Base-by-base conservation (phyloP, 306 rosid genomes). In the Benincasa hispida region DNA sequence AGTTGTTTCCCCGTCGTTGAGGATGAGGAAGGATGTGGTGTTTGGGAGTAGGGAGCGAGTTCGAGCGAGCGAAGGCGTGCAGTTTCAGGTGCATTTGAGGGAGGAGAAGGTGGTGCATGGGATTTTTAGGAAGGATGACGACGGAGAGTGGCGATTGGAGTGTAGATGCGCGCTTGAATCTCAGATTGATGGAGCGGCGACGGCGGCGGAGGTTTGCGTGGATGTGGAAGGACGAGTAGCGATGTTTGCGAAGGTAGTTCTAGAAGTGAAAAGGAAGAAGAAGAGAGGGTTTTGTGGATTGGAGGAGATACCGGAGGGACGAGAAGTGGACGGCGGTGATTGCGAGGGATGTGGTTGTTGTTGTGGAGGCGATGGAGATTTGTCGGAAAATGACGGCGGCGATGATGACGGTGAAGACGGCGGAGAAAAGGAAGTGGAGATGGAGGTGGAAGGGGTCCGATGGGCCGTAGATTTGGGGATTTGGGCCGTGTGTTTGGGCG, bases 401-500 rank as follows among this genome's bases (percentile, higher is more conserved):
- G 83, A 25, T 24, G 28, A 79, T 7, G 76, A 45, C 14, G 77
- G 13, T 2, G 81, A 74, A 32, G 69, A 61, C 3, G 75, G 69
- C 19, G 78, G 25, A 9, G 82, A 51, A 55, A 60, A 50, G 1
- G 62, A 21, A 32, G 60, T 48, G 32, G 79, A 68, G 68, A 1
- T 75, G 22, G 82, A 66, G 10, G 59, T 78, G 76, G 89, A 79
- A 32, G 85, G 84, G 17, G 84, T 82, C 15, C 47, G 79, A 12
- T 80, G 89, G 88, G 85, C 85, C 45, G 83, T 87, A 8, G 91
- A 87, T 59, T 62, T 87, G 81, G 91, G 90, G 0, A 76, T 89
- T 63, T 89, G 93, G 91, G 87, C 80, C 70, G 56, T 83, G 78
- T 89, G 88, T 74, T 81, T 87, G 54, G 91, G 93, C 28, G 85